phyloP scores from a whole-genome alignment of 345 rosid species.

The Aegle marmelos region DNA sequence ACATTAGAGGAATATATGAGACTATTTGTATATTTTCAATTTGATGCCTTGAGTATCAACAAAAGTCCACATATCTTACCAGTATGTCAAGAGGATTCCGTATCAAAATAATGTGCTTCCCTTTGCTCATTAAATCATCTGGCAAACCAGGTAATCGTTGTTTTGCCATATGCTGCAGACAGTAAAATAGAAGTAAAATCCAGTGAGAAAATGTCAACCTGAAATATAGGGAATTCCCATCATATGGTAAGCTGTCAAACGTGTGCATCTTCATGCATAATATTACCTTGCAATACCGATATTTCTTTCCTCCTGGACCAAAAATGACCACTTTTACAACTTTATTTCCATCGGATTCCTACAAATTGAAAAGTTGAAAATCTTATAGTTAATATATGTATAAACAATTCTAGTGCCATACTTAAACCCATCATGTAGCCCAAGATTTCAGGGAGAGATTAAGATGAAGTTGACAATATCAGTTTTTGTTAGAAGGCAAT shows the following conservation, averaged over 20 bases:
- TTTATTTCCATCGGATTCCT: constrained; percentile 72
- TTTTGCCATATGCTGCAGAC: constrained; percentile 66
- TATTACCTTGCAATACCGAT: constrained; percentile 81
- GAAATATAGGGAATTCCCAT: neutral
- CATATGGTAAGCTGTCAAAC: neutral
- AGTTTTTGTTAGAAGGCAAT: neutral
- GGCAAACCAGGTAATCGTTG: constrained; percentile 59
- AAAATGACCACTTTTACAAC: constrained; percentile 65
- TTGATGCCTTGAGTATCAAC: neutral
- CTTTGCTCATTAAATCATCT: constrained; percentile 64
- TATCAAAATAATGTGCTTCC: constrained; percentile 78
- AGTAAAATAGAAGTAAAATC: neutral
- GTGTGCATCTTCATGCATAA: neutral
- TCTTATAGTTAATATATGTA: neutral
- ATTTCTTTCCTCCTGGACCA: constrained; percentile 68
- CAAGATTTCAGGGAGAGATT: neutral
- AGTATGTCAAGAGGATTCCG: constrained; percentile 70
- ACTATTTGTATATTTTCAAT: neutral
- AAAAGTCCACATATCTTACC: constrained; percentile 36
- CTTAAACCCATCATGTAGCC: neutral
- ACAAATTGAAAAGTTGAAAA: neutral
- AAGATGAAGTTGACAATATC: neutral
- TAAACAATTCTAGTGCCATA: neutral
- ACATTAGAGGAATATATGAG: neutral
- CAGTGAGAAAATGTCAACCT: neutral